Percentiles rank a stretch among this genome's conserved stretches.
Conservation (phyloP, 2,329 filamentous ascomycete genomes). For the Trichoderma simmonsii region DNA sequence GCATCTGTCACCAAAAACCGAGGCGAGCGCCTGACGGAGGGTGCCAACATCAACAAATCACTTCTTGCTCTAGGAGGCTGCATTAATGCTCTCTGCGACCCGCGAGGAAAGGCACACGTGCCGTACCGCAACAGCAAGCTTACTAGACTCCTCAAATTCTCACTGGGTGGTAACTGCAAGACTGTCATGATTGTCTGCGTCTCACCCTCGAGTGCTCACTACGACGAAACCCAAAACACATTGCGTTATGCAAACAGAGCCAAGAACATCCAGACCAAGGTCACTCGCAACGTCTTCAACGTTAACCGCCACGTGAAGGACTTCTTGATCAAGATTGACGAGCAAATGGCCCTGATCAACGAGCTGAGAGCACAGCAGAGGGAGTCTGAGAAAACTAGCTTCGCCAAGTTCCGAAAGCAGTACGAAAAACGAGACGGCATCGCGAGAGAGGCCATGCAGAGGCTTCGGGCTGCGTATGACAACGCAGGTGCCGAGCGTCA, state of each 20-base stretch:
- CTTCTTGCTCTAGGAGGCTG: slow-evolving; percentile 90
- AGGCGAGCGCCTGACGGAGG: slow-evolving; percentile 85
- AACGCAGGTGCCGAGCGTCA: slow-evolving; percentile 73
- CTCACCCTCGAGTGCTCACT: slow-evolving; percentile 92
- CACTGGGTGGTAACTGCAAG: slow-evolving; percentile 94
- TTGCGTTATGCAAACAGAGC: slow-evolving; percentile 94
- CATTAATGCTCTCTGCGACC: slow-evolving; percentile 96
- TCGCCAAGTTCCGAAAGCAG: slow-evolving; percentile 87
- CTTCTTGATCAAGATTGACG: slow-evolving; percentile 98
- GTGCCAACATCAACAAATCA: slow-evolving; percentile 99
- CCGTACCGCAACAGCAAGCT: slow-evolving; percentile 98
- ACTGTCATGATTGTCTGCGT: slow-evolving; percentile 99
- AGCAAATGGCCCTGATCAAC: slow-evolving; percentile 95
- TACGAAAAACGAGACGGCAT: slow-evolving; percentile 77
- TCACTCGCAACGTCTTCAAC: slow-evolving; percentile 98
- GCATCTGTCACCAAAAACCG: slow-evolving; percentile 96
- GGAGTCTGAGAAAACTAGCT: slow-evolving; percentile 77
- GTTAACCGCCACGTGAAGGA: slow-evolving; percentile 99
- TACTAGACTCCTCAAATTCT: slow-evolving; percentile 93
- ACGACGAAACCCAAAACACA: slow-evolving; percentile 97
- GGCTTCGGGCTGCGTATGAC: slow-evolving; percentile 80
- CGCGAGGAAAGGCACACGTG: slow-evolving; percentile 86
- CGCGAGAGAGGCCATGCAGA: slow-evolving; percentile 71
- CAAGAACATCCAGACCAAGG: slow-evolving; percentile 99
- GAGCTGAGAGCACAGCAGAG: slow-evolving; percentile 92